These are phyloP conservation scores for Schizothecium vesticola DNA, from an alignment of 495 filamentous ascomycete species.

Conservation along the genomic window DNA sequence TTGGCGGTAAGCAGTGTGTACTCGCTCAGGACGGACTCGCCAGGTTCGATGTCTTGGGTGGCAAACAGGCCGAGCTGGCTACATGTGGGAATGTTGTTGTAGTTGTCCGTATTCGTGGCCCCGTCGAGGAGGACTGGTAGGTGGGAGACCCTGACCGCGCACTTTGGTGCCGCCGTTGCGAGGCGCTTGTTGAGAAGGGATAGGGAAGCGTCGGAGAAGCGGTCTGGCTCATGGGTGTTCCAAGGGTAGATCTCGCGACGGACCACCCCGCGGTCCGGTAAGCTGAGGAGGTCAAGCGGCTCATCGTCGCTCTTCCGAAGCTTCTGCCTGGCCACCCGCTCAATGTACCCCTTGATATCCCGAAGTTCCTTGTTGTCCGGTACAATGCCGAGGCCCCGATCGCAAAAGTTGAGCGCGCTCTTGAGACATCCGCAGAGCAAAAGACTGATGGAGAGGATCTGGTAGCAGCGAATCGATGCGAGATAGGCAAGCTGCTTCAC, in stretches of 20 bases:
- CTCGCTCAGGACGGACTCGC: conserved; percentile 74
- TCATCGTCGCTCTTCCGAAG: conserved; percentile 34
- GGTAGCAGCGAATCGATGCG: conserved; percentile 49
- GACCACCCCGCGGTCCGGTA: conserved; percentile 71
- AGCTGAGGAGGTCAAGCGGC: conserved; percentile 44
- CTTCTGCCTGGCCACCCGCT: conserved; percentile 41
- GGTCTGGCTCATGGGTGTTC: conserved; percentile 85
- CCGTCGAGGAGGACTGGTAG: conserved; percentile 62
- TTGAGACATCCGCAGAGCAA: conserved; percentile 63
- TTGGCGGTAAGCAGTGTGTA: conserved; percentile 77
- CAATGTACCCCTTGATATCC: conserved; percentile 43
- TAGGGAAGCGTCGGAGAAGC: conserved; percentile 65
- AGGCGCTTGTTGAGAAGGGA: conserved; percentile 62
- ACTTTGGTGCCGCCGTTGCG: conserved; percentile 58
- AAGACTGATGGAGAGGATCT: conserved; percentile 55
- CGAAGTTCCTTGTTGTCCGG: conserved; percentile 45
- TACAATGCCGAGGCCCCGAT: conserved; percentile 41
- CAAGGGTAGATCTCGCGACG: conserved; percentile 89
- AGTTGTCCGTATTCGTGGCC: conserved; percentile 34
- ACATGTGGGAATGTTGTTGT: conserved; percentile 48
- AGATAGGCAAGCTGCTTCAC: conserved; percentile 32
- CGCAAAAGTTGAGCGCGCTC: conserved; percentile 62
- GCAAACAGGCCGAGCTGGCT: conserved; percentile 87
- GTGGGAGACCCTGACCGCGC: conserved; percentile 63
- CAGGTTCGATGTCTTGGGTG: conserved; percentile 68